Conservation (phyloP, 2,329 filamentous ascomycete genomes). For the Geoglossum cookeanum region DNA sequence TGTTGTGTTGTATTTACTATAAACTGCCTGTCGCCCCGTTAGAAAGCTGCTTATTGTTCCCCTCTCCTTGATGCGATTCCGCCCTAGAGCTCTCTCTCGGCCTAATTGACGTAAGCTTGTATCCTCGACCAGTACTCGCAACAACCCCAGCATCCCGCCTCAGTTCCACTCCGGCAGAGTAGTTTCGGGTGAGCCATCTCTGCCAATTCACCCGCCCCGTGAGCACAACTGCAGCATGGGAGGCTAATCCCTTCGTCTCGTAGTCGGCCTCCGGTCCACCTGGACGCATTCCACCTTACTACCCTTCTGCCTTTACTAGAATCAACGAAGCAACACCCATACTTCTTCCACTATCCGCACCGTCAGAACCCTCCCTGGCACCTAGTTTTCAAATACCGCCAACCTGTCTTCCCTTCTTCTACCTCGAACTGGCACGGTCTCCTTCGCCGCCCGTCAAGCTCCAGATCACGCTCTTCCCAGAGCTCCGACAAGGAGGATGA, state of each 20-base stretch:
- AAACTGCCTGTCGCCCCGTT: neutral
- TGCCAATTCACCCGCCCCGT: neutral
- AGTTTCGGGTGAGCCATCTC: neutral
- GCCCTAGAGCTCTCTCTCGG: neutral
- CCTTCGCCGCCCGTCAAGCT: slow-evolving; percentile 59
- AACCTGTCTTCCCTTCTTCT: slow-evolving; percentile 90
- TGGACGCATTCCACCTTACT: neutral
- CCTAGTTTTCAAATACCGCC: slow-evolving; percentile 47
- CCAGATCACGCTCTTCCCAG: slow-evolving; percentile 30
- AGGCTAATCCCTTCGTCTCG: neutral
- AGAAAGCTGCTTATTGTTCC: neutral
- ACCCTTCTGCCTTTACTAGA: neutral
- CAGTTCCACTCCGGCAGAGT: neutral
- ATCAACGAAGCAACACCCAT: neutral
- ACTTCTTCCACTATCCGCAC: slow-evolving; percentile 7
- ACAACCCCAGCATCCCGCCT: neutral
- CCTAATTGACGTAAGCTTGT: slow-evolving; percentile 1
- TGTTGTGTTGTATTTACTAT: neutral
- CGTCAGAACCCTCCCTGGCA: slow-evolving; percentile 11
- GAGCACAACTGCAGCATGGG: neutral
- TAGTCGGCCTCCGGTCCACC: neutral
- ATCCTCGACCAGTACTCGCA: neutral
- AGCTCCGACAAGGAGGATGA: slow-evolving; percentile 34
- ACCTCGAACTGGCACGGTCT: slow-evolving; percentile 79
- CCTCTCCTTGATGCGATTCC: neutral